Evolutionary conservation across 176 grass and related monocot genomes (phyloP), one percentile per base, ranked within the genome.

Genomic region (Oropetium thomaeum): DNA sequence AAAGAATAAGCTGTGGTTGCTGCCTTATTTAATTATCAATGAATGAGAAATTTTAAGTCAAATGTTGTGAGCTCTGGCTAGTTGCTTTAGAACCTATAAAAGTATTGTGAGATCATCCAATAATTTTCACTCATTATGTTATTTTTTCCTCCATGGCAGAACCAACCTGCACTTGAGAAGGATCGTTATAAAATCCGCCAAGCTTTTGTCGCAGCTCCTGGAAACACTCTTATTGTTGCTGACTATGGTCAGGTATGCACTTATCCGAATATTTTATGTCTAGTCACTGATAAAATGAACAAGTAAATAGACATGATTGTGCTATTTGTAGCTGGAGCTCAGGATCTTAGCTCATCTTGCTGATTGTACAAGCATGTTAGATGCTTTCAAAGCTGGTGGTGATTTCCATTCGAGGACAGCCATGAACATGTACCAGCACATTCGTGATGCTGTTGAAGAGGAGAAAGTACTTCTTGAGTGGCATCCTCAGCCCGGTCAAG

Each of bases 401-500:
- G 96, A 95, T 71, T 99, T 99, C 84, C 92, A 92, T 90, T 99
- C 96, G 35, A 90, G 92, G 66, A 99, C 92, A 84, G 87, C 96
- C 17, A 92, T 95, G 89, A 95, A 99, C 78, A 95, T 99, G 92
- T 95, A 99, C 73, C 72, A 75, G 59, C 85, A 99, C 85, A 83
- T 99, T 65, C 87, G 82, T 37, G 59, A 94, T 3, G 96, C 87
- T 82, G 92, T 95, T 79, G 79, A 90, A 71, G 76, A 95, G 82
- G 83, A 80, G 74, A 90, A 33, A 75, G 96, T 90, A 59, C 85
- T 99, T 81, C 96, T 99, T 79, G 96, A 99, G 65, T 99, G 96
- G 92, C 85, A 95, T 84, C 89, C 91, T 82, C 84, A 87, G 69
- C 96, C 85, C 64, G 96, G 87, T 79, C 82, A 95, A 95, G 76